Conservation (phyloP, 768 basidiomycete genomes). For the Rhizopogon vinicolor region DNA sequence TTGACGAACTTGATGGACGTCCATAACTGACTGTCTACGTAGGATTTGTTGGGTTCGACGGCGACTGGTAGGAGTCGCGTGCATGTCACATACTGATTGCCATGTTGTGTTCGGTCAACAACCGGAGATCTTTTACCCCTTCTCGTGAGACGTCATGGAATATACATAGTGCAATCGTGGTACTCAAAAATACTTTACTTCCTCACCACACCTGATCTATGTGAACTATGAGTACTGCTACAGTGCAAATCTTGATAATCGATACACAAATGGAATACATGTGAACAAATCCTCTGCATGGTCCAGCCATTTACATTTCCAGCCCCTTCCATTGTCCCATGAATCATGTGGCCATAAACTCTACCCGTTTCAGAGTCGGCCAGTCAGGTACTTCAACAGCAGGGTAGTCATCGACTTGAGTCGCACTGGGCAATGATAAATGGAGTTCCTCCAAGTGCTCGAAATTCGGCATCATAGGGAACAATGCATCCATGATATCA, state of each 20-base stretch:
- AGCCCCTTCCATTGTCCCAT: background rate
- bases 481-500: slow-evolving; percentile 1
- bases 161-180: too few species aligned
- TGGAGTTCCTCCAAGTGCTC: background rate
- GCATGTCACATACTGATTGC: too few species aligned
- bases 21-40: background rate
- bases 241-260: slow-evolving; percentile 9
- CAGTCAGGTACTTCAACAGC: background rate
- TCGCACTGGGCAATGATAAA: background rate
- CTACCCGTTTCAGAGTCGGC: background rate
- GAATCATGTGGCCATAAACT: background rate
- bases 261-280: slow-evolving; percentile 7
- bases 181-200: slow-evolving; percentile 33
- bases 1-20: background rate
- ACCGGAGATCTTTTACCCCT: background rate
- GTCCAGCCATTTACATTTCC: background rate
- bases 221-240: slow-evolving; percentile 28
- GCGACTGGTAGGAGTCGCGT: slow-evolving; percentile 60
- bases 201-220: slow-evolving; percentile 35
- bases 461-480: background rate
- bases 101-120: background rate
- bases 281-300: background rate
- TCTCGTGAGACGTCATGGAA: too few species aligned
- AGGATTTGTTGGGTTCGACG: slow-evolving; percentile 86
- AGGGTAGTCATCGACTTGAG: background rate